These are phyloP conservation scores for Enteropsectra breve DNA, from an alignment of 371 early-diverging fungal genomes.

Conservation along the genomic window DNA sequence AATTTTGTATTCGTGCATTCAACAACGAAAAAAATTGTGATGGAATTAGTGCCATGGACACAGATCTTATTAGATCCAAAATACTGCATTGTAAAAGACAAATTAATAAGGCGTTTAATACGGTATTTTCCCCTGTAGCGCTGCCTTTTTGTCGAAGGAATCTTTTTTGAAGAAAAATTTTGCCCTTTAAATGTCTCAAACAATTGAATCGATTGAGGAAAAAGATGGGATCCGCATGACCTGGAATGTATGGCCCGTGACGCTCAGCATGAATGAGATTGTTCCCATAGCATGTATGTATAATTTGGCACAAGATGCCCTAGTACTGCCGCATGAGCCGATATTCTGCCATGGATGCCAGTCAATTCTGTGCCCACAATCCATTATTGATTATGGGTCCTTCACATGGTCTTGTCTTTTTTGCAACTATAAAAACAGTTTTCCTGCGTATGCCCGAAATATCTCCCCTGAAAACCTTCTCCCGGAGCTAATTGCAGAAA, in stretches of 20 bases:
- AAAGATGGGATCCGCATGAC: slow-evolving; percentile 67
- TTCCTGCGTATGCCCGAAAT: slow-evolving; percentile 93
- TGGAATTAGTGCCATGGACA: too few species aligned
- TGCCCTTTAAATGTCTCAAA: slow-evolving; percentile 53
- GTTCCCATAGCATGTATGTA: slow-evolving; percentile 88
- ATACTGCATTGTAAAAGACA: too few species aligned
- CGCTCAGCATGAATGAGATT: slow-evolving; percentile 77
- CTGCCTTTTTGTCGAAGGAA: too few species aligned
- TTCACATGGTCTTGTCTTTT: slow-evolving; percentile 97
- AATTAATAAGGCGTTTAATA: too few species aligned
- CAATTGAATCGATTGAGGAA: slow-evolving; percentile 59
- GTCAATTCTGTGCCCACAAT: slow-evolving; percentile 89
- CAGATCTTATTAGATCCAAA: too few species aligned
- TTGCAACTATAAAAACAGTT: slow-evolving; percentile 84
- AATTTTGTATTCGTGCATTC: too few species aligned
- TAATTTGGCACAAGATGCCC: slow-evolving; percentile 77
- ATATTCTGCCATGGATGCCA: slow-evolving; percentile 86
- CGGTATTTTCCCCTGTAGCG: too few species aligned
- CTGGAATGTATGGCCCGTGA: slow-evolving; percentile 94
- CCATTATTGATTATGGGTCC: slow-evolving; percentile 80
- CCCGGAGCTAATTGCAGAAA: slow-evolving; percentile 80
- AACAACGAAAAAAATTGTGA: too few species aligned
- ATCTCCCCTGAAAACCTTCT: slow-evolving; percentile 83
- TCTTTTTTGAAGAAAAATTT: slow-evolving; percentile 11
- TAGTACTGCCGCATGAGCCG: slow-evolving; percentile 80